phyloP scores from a whole-genome alignment of 495 filamentous ascomycete species.

The Aspergillus asperescens region DNA sequence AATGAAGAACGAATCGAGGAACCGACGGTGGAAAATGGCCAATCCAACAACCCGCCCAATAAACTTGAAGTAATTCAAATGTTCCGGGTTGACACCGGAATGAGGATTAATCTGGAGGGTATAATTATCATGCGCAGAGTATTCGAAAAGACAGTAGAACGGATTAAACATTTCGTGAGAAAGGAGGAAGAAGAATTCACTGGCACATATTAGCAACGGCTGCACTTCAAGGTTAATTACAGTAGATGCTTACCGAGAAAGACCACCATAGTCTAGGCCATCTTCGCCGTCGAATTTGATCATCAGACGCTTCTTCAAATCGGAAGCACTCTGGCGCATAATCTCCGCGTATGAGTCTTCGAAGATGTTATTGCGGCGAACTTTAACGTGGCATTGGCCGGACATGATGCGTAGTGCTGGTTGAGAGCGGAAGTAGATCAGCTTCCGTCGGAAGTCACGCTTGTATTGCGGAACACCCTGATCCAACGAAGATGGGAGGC shows the following conservation, averaged over 20 bases:
- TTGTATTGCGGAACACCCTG: slow-evolving; percentile 99
- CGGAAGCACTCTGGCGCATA: slow-evolving; percentile 91
- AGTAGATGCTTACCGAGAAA: slow-evolving; percentile 60
- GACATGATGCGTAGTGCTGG: slow-evolving; percentile 91
- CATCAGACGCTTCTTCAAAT: slow-evolving; percentile 97
- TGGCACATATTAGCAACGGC: slow-evolving; percentile 31
- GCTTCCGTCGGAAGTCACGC: slow-evolving; percentile 93
- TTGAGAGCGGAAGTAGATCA: slow-evolving; percentile 99
- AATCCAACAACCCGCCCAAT: slow-evolving; percentile 96
- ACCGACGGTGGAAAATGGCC: slow-evolving; percentile 96
- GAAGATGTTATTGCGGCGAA: slow-evolving; percentile 92
- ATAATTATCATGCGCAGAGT: slow-evolving; percentile 99
- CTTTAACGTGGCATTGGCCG: slow-evolving; percentile 97
- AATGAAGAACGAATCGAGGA: slow-evolving; percentile 99
- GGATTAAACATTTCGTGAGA: slow-evolving; percentile 99
- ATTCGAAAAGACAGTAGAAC: slow-evolving; percentile 99
- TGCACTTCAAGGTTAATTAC: not conserved
- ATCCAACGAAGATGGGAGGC: slow-evolving; percentile 90
- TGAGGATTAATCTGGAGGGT: slow-evolving; percentile 99
- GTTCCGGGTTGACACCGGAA: slow-evolving; percentile 98
- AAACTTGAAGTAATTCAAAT: slow-evolving; percentile 99
- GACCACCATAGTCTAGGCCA: slow-evolving; percentile 94
- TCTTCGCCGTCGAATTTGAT: slow-evolving; percentile 99
- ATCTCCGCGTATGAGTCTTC: slow-evolving; percentile 99
- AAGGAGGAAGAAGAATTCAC: slow-evolving; percentile 99